A percentile compares a stretch with the other conserved stretches of the same genome.
Conservation (phyloP, 139 green algal genomes). For the Raphidocelis subcapitata region DNA sequence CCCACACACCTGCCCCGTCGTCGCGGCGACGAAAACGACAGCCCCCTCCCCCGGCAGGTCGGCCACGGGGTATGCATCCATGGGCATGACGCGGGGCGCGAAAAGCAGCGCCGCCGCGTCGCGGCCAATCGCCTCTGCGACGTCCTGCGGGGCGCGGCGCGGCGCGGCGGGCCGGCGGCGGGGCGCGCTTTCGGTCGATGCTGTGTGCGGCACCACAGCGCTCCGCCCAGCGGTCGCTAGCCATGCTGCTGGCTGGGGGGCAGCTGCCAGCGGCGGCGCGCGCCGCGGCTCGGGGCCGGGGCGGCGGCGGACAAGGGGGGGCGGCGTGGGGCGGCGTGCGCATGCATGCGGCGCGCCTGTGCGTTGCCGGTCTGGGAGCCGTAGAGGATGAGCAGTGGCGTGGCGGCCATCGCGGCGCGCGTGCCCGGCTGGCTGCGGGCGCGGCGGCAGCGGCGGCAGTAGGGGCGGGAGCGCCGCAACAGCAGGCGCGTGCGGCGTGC, state of each 20-base stretch:
- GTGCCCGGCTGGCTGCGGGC: too few species aligned
- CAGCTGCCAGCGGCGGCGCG: too few species aligned
- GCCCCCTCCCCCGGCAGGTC: conserved; percentile 55
- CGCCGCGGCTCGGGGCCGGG: too few species aligned
- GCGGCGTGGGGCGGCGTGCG: neutral
- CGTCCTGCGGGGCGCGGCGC: conserved; percentile 63
- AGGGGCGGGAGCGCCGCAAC: too few species aligned
- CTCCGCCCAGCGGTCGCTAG: too few species aligned
- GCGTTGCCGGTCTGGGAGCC: conserved; percentile 90
- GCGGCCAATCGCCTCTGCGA: conserved; percentile 81
- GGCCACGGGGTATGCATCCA: conserved; percentile 70
- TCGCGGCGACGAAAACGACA: conserved; percentile 79
- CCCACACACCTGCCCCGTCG: conserved; percentile 72
- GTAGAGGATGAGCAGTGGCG: conserved; percentile 77
- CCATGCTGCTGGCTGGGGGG: too few species aligned
- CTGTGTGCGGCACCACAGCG: too few species aligned
- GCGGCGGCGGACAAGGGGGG: too few species aligned
- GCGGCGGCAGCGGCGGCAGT: too few species aligned
- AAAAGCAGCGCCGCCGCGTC: conserved; percentile 63
- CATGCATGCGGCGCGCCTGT: conserved; percentile 44
- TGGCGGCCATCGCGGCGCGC: neutral
- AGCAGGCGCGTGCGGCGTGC: too few species aligned
- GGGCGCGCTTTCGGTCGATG: too few species aligned
- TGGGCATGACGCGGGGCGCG: conserved; percentile 49
- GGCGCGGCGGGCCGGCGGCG: neutral